phyloP scores from a whole-genome alignment of 2,329 filamentous ascomycete species.

The Cladosporium phlei region DNA sequence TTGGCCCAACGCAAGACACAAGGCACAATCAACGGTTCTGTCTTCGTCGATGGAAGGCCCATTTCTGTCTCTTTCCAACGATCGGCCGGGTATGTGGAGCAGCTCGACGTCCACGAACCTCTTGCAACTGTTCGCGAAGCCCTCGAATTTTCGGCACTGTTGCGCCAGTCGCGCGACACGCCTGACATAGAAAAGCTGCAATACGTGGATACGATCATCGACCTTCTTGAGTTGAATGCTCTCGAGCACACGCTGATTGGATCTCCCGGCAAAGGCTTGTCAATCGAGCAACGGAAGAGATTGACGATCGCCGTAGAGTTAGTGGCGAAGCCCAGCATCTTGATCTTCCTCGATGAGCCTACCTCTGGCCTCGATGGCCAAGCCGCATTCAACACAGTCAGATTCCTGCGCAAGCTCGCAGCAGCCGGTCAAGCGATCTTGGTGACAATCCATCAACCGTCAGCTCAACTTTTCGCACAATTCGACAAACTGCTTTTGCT shows the following conservation, averaged over 20 bases:
- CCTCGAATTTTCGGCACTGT: constrained; percentile 59
- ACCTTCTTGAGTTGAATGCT: constrained; percentile 60
- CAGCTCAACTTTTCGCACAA: constrained; percentile 60
- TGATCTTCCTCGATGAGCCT: constrained; percentile 61
- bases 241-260: constrained; percentile 64
- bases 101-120: constrained; percentile 64
- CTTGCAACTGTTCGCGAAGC: constrained; percentile 64
- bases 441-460: constrained; percentile 67
- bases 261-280: constrained; percentile 51
- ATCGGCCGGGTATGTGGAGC: constrained; percentile 54
- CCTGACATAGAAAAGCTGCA: constrained; percentile 58
- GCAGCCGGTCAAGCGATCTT: constrained; percentile 63
- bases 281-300: constrained; percentile 55
- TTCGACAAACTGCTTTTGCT: constrained; percentile 64
- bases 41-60: constrained; percentile 41
- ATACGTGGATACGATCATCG: constrained; percentile 61
- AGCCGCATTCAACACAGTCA: constrained; percentile 49
- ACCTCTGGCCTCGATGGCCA: constrained; percentile 57
- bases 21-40: constrained; percentile 42
- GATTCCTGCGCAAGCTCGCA: constrained; percentile 62
- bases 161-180: constrained; percentile 58
- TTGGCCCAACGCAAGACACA: constrained; percentile 43
- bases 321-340: constrained; percentile 53
- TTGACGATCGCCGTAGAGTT: constrained; percentile 55
- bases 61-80: constrained; percentile 46